Evolutionary conservation across 2,329 filamentous ascomycete genomes (phyloP), one percentile per base, ranked within the genome.

Genomic region (Aspergillus ochraceoroseus): DNA sequence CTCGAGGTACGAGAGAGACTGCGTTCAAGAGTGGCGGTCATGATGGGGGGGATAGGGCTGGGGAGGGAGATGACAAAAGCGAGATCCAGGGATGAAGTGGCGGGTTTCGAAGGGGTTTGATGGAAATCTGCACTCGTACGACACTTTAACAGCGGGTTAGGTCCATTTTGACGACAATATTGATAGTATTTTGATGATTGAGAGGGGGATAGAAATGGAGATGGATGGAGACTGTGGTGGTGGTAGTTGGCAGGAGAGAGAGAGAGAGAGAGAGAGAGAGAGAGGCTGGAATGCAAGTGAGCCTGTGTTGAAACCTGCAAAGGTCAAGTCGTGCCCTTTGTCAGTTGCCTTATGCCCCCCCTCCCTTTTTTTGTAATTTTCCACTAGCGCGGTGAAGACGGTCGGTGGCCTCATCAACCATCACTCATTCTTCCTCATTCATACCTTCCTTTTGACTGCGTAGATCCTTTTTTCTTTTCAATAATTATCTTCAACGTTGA

Each of bases 1-100:
- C 58, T 64, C 37, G 63, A 63, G 19, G 63, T 57, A 47, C 62
- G 56, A 45, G 61, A 63, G 39, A 62, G 56, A 51, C 58, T 61
- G 47, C 59, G 57, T 54, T 64, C 64, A 7, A 63, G 56, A 11
- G 56, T 62, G 23, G 57, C 48, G 32, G 61, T 62, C 58, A 62
- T 64, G 44, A 46, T 53, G 48, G 18, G 19, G n/a, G 27, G 19
- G 27, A 38, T 32, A 28, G 39, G 33, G 35, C 38, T 29, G 37
- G 17, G 32, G 35, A 33, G 30, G 19, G 32, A 18, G n/a, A 19
- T 27, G 15, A 18, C 22, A 14, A 20, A 3, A 27, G 38, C 38
- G 34, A 42, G 33, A 36, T 27, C 20, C 19, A 29, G 22, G 25
- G 33, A 25, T 13, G 27, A 9, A 14, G 13, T 30, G 15, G 13